phyloP scores from a whole-genome alignment of 441 rosid genomes.

The Eutrema salsugineum region DNA sequence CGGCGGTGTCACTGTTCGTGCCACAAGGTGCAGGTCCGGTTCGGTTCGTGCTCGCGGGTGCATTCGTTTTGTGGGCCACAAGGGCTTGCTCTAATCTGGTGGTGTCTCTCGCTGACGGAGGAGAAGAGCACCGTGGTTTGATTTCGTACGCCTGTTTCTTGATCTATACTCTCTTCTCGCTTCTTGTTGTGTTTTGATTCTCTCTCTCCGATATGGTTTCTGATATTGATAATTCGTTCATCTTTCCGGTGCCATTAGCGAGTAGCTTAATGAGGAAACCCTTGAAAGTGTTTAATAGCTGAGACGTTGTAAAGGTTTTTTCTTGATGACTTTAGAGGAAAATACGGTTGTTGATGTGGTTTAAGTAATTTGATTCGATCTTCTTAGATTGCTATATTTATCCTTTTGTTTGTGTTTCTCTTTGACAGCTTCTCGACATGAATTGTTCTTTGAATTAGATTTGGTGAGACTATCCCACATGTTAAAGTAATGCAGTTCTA shows the following conservation, averaged over 20 bases:
- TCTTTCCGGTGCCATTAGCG: background rate
- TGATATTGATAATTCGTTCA: background rate
- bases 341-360: background rate
- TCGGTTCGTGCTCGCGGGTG: conserved; percentile 36
- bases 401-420: background rate
- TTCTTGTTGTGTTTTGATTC: conserved; percentile 66
- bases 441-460: background rate
- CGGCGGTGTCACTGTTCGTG: conserved; percentile 59
- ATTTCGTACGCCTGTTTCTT: conserved; percentile 79
- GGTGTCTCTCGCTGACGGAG: conserved; percentile 65
- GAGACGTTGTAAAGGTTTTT: conserved; percentile 9
- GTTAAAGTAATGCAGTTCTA: no score
- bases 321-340: background rate
- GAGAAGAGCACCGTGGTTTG: conserved; percentile 76
- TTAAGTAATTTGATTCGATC: background rate
- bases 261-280: background rate
- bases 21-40: conserved; percentile 55
- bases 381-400: background rate
- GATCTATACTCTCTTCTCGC: conserved; percentile 73
- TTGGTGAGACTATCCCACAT: no score
- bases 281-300: background rate
- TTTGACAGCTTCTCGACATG: background rate
- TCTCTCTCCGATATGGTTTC: background rate
- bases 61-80: conserved; percentile 66
- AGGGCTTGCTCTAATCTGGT: conserved; percentile 63